Base-by-base conservation (phyloP, 208 protist species). In the Wallacemonas sp. region DNA sequence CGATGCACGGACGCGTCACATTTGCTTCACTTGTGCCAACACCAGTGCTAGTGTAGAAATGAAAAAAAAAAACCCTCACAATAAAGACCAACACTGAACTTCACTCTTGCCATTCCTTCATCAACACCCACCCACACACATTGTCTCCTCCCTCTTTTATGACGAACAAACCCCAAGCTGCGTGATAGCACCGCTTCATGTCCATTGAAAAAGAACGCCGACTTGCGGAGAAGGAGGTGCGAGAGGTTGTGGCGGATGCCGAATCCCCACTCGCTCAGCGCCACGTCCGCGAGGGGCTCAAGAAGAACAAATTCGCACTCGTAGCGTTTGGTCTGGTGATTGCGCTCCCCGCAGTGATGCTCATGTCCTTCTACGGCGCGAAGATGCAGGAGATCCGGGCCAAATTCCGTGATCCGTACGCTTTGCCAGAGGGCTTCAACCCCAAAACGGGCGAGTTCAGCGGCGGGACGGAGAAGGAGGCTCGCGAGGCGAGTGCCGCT, bases 341-440 rank as follows among this genome's bases (percentile, higher is more conserved):
- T 54, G 27, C 80, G 19, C 65, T 79, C 0, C 88, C 88, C 1
- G 69, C 76, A 1, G 64, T 68, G 41, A 74, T 85, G 41, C 77
- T 94, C 34, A 19, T 81, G 39, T 85, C 76, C 21, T 94, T 91
- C 64, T 91, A 91, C 74, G 79, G 65, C 2, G 71, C 80, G 9
- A 94, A 94, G 65, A 72, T 83, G 24, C 29, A 55, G 2, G 74
- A 80, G 30, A 81, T 94, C 29, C 68, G 82, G 2, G 69, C 68
- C 41, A 83, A 84, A 23, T 91, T 87, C 61, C 33, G 72, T 9
- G 88, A 94, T 64, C 88, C 83, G 21, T 91, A 92, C 70, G 85
- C 71, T 16, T 60, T 94, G 48, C 88, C 88, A 27, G 74, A 77
- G 19, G 85, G 85, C 12, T 94, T 91, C 30, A 72, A 94, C 47